Evolutionary conservation across 305 asterid species (phyloP).

Genomic region (Coffea humblotiana): DNA sequence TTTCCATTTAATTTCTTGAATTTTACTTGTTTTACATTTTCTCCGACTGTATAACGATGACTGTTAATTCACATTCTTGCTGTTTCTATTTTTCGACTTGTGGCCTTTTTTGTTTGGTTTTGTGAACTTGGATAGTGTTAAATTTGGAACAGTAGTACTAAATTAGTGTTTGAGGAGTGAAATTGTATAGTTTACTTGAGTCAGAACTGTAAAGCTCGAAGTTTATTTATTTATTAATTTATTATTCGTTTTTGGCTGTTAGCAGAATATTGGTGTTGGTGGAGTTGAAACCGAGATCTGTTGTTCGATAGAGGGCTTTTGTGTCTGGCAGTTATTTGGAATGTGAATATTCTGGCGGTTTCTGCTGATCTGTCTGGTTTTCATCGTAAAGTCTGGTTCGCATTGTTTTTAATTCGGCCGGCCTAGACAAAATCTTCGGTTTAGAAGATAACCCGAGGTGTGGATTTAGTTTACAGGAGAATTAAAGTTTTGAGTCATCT

Average conservation of each 20-base stretch:
- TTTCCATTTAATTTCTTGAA: neutral
- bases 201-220: neutral
- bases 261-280: neutral
- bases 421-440: neutral
- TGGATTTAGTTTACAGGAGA: neutral
- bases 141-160: neutral
- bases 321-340: slow-evolving; percentile 1
- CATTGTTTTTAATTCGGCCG: slow-evolving; percentile 7
- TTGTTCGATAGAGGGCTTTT: slow-evolving; percentile 12
- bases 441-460: neutral
- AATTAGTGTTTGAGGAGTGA: slow-evolving; percentile 11
- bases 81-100: neutral
- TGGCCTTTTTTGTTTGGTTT: neutral
- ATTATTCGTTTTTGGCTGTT: neutral
- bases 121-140: slow-evolving; percentile 15
- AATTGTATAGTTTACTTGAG: neutral
- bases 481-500: neutral
- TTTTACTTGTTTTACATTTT: neutral
- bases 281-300: slow-evolving; percentile 40
- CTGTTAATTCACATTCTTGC: neutral
- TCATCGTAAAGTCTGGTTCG: slow-evolving; percentile 7
- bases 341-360: neutral
- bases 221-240: no score
- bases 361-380: slow-evolving; percentile 18
- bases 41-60: neutral